A percentile compares a stretch with the other conserved stretches of the same genome.
phyloP scores from a whole-genome alignment of 2,329 filamentous ascomycete species.

The Purpureocillium takamizusanense region DNA sequence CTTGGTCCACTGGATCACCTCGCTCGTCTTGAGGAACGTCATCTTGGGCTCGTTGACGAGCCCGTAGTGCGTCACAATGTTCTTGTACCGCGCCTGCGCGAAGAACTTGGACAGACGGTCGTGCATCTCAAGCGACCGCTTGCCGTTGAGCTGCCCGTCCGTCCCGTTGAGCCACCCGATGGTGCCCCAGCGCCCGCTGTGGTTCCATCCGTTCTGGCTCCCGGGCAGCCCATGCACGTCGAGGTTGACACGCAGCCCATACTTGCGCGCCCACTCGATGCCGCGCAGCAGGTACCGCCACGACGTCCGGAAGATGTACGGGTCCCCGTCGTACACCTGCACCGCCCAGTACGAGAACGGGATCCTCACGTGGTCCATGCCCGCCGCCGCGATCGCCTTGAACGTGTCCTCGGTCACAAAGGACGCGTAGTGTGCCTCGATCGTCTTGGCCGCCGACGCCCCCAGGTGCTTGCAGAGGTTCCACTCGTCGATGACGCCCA shows the following conservation, averaged over 20 bases:
- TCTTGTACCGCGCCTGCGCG: constrained; percentile 83
- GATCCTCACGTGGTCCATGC: constrained; percentile 94
- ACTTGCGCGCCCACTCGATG: constrained; percentile 89
- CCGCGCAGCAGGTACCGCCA: constrained; percentile 90
- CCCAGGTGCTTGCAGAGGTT: constrained; percentile 68
- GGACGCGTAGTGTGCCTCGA: constrained; percentile 88
- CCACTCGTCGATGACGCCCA: constrained; percentile 79
- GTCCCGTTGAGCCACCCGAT: constrained; percentile 92
- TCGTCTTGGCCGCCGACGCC: constrained; percentile 48
- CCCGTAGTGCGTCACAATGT: constrained; percentile 87
- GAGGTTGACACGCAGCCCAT: constrained; percentile 85
- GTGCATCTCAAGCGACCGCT: constrained; percentile 81
- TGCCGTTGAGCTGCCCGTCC: constrained; percentile 65
- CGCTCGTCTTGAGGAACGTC: constrained; percentile 55
- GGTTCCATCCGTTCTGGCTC: constrained; percentile 96
- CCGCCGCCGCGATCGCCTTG: constrained; percentile 72
- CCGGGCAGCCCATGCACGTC: constrained; percentile 89
- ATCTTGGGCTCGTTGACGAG: constrained; percentile 92
- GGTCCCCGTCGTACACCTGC: constrained; percentile 72
- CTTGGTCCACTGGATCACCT: constrained; percentile 73
- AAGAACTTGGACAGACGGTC: constrained; percentile 86
- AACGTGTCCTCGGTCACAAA: constrained; percentile 85
- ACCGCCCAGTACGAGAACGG: constrained; percentile 95
- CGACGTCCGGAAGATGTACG: constrained; percentile 76
- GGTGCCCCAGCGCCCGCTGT: constrained; percentile 72